Evolutionary conservation across 2,329 filamentous ascomycete genomes (phyloP).

Genomic region (Capronia americana): DNA sequence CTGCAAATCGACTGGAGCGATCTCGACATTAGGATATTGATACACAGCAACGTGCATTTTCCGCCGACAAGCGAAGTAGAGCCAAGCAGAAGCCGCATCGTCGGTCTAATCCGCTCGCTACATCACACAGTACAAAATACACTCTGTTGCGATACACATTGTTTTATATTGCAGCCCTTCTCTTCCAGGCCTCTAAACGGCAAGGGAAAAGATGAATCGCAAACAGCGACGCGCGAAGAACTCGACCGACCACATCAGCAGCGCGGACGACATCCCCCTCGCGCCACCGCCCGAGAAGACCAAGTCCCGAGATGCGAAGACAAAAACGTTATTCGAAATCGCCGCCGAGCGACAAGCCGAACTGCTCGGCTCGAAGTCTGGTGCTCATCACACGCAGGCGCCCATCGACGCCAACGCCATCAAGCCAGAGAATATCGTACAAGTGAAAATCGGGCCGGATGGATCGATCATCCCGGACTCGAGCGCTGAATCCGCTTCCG

Average conservation of each 20-base stretch:
- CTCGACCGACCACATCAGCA: conserved; percentile 21
- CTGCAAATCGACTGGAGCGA: background rate
- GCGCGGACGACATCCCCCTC: conserved; percentile 35
- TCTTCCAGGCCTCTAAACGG: too few species aligned
- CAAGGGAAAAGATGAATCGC: conserved; percentile 31
- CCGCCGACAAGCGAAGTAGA: background rate
- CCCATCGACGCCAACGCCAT: conserved; percentile 37
- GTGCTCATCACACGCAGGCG: conserved; percentile 39
- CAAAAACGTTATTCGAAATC: conserved; percentile 53
- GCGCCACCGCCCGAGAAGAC: conserved; percentile 21
- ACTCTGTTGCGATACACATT: background rate
- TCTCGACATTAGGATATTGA: background rate
- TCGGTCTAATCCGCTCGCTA: background rate
- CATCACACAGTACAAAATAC: background rate
- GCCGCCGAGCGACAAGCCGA: conserved; percentile 52
- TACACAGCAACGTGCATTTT: background rate
- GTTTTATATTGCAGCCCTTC: background rate
- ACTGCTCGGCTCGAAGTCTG: conserved; percentile 32
- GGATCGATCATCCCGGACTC: conserved; percentile 29
- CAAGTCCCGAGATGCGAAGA: conserved; percentile 34
- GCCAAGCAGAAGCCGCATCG: background rate
- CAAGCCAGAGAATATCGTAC: conserved; percentile 36
- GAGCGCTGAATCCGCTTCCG: background rate
- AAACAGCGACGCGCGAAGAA: conserved; percentile 37
- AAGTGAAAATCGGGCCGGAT: conserved; percentile 36